phyloP scores from a whole-genome alignment of 1,139 yeast genomes.

The Blastobotrys indianensis region DNA sequence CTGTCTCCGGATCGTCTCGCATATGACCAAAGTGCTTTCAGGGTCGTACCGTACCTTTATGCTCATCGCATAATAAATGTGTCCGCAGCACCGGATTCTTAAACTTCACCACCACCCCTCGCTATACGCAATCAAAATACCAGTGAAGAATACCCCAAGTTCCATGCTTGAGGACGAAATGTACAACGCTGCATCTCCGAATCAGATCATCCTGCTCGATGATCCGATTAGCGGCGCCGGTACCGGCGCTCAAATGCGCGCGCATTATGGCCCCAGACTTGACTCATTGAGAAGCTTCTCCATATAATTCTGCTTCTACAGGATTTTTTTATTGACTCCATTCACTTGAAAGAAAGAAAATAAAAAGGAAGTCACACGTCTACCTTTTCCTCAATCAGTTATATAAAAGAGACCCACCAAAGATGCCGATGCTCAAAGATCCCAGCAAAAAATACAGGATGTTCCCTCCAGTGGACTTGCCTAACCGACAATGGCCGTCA shows the following conservation, averaged over 20 bases:
- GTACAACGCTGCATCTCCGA: not conserved
- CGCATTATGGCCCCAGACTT: conserved; percentile 1
- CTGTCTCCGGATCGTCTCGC: too few relatives aligned
- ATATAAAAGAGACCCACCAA: conserved; percentile 1
- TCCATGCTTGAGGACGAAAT: too few relatives aligned
- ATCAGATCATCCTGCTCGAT: not conserved
- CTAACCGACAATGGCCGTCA: conserved; percentile 85
- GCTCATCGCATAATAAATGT: too few relatives aligned
- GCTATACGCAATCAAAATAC: too few relatives aligned
- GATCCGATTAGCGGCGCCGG: conserved; percentile 1
- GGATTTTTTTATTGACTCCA: not conserved
- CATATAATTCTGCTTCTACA: not conserved
- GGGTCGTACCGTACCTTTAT: too few relatives aligned
- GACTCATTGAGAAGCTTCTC: not conserved
- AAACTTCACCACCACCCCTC: too few relatives aligned
- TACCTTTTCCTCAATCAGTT: not conserved
- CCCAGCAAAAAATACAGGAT: conserved; percentile 74
- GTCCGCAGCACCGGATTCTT: too few relatives aligned
- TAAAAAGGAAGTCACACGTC: not conserved
- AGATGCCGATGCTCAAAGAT: conserved; percentile 51
- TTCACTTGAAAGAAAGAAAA: not conserved
- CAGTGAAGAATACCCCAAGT: too few relatives aligned
- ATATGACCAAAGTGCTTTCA: too few relatives aligned
- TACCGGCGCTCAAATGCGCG: conserved; percentile 3
- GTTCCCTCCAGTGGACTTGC: conserved; percentile 60